Evolutionary conservation across 2,329 filamentous ascomycete species (phyloP), one percentile per base, ranked within the genome.

Genomic region (Penicillium sp.): DNA sequence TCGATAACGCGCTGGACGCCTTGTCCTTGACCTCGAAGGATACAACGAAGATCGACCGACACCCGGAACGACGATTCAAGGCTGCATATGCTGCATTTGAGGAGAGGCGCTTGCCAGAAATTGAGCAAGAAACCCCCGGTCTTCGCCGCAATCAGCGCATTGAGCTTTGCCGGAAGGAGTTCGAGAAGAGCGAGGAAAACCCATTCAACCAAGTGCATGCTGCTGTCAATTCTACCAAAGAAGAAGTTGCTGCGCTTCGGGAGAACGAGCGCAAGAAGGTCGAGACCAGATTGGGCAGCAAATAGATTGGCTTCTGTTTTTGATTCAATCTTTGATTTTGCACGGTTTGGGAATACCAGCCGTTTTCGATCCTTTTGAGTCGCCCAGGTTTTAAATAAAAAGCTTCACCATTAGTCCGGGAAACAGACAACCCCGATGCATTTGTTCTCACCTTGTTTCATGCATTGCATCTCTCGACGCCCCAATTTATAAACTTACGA

Each of bases 171-270:
- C 77, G 84, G 59, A 95, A 96, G 80, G 94, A 97, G 77, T 99
- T 97, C 73, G 89, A 96, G 74, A 95, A 91, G 80, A 89, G 89
- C 67, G 87, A 90, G 1, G 93, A 97, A 66, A 99, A 99, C 73
- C 94, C 94, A 13, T 94, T 96, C 77, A 96, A 96, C 76, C 90
- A 96, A 77, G 86, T 87, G 14, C 84, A 79, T 47, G 89, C 85
- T 2, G 74, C 79, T 3, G 95, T 91, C 75, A 90, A 99, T 74
- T 84, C 90, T 50, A 83, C 81, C 19, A 88, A 84, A 74, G 90
- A 91, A 4, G 93, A 99, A 66, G 67, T 96, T 41, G 79, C 79
- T 45, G 80, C 83, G 45, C 76, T 92, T 55, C 83, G 79, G 69
- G 78, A 84, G 39, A 73, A 80, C 51, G 90, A 96, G 78, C 86